These are phyloP conservation scores for Citrus sinensis DNA, from an alignment of 345 rosid genomes.

Conservation along the genomic window DVS_A1.0 CM039162.1:21104001-21104500, in stretches of 20 bases:
- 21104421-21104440: not conserved
- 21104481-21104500: not conserved
- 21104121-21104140: not conserved
- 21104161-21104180: constrained; percentile 25
- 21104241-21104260: constrained; percentile 36
- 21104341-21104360: constrained; percentile 30
- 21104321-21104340: constrained; percentile 14
- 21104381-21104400: not conserved
- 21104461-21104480: not conserved
- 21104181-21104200: constrained; percentile 65
- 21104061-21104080: constrained; percentile 45
- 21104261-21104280: constrained; percentile 16
- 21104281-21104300: constrained; percentile 13
- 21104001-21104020: constrained; percentile 56
- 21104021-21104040: constrained; percentile 49
- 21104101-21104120: not conserved
- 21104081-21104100: not conserved
- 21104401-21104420: not conserved
- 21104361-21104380: not conserved
- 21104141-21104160: not conserved
- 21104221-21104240: constrained; percentile 63
- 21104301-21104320: constrained; percentile 16
- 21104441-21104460: not conserved
- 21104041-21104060: constrained; percentile 47
- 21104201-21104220: constrained; percentile 57